These are phyloP conservation scores for Arabidopsis suecica DNA, from an alignment of 345 rosid species.

Conservation along the genomic window DNA sequence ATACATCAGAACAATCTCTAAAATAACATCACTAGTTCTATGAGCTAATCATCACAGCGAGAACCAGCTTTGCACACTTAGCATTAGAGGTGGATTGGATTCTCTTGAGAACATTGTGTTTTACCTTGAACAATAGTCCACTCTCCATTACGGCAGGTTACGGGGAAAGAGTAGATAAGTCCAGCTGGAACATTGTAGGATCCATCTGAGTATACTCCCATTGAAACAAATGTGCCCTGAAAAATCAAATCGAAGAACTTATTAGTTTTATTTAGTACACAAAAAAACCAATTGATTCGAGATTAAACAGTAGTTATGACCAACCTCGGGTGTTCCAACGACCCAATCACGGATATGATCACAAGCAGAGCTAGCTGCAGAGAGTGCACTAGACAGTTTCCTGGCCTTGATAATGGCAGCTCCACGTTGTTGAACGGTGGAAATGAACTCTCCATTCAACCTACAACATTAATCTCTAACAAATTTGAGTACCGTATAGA, in stretches of 20 bases:
- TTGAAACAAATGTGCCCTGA: constrained; percentile 97
- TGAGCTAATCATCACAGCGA: not conserved
- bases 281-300: constrained; percentile 2
- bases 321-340: constrained; percentile 94
- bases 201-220: constrained; percentile 99
- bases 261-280: not conserved
- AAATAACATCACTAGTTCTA: not conserved
- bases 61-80: not conserved
- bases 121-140: constrained; percentile 94
- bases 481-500: not conserved
- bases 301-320: not conserved
- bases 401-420: constrained; percentile 99
- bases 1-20: constrained; percentile 1
- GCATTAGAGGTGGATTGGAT: not conserved
- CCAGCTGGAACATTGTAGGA: constrained; percentile 96
- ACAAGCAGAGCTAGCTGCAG: constrained; percentile 98
- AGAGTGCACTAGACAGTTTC: constrained; percentile 91
- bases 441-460: constrained; percentile 87
- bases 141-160: constrained; percentile 82
- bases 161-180: constrained; percentile 96
- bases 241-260: not conserved
- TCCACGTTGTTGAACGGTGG: constrained; percentile 96
- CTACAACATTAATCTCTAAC: constrained; percentile 46
- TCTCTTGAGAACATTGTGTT: not conserved
- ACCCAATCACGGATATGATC: constrained; percentile 99